phyloP scores from a whole-genome alignment of 306 rosid species.

The Begonia loranthoides region DNA sequence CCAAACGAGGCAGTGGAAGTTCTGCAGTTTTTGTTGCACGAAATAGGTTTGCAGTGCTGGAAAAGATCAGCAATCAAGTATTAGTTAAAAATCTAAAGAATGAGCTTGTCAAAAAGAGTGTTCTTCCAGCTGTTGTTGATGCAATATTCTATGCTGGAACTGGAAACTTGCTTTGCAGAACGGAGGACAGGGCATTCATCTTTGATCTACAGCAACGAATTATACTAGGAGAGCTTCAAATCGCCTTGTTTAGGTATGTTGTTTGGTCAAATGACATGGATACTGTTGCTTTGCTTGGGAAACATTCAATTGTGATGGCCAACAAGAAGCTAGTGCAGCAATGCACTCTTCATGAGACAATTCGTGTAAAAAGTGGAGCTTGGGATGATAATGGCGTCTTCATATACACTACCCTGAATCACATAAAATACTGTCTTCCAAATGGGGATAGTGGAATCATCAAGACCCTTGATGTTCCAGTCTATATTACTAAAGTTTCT shows the following conservation, averaged over 20 bases:
- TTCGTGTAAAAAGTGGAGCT: constrained; percentile 84
- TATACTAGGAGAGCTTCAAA: constrained; percentile 66
- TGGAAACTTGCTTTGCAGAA: constrained; percentile 63
- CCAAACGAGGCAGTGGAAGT: constrained; percentile 71
- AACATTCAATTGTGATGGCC: constrained; percentile 68
- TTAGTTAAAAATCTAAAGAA: constrained; percentile 52
- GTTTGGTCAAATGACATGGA: constrained; percentile 82
- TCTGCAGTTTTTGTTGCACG: constrained; percentile 82
- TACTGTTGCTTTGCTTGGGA: constrained; percentile 69
- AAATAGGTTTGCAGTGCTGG: constrained; percentile 80
- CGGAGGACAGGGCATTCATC: constrained; percentile 63
- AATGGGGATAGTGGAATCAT: constrained; percentile 81
- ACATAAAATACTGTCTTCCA: constrained; percentile 75
- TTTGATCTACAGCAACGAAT: constrained; percentile 71
- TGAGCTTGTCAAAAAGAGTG: constrained; percentile 64
- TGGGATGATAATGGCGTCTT: constrained; percentile 90
- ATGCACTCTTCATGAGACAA: constrained; percentile 85
- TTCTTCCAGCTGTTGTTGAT: constrained; percentile 49
- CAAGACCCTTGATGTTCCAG: constrained; percentile 63
- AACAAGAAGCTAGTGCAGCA: constrained; percentile 75
- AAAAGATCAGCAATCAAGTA: constrained; percentile 62
- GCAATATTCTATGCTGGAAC: constrained; percentile 79
- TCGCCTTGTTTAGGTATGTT: constrained; percentile 62
- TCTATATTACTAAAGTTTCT: constrained; percentile 59
- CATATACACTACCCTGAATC: constrained; percentile 72